phyloP scores from a whole-genome alignment of 768 basidiomycete genomes.

The Russula earlei region DNA sequence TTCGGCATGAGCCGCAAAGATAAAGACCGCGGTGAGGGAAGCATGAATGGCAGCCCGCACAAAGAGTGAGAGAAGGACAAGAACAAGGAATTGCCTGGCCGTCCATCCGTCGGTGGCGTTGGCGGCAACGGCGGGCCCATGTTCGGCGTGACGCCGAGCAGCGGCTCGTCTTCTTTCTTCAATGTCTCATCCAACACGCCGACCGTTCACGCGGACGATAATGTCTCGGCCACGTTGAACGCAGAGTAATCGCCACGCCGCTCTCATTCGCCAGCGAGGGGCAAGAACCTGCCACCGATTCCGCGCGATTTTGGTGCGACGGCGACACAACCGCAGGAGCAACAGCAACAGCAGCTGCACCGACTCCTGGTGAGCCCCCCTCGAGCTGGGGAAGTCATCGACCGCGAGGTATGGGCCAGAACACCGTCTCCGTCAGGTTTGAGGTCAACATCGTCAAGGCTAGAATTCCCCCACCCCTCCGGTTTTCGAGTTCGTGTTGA shows the following conservation, averaged over 20 bases:
- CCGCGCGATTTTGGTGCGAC: slow-evolving; percentile 51
- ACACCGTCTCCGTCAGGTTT: slow-evolving; percentile 82
- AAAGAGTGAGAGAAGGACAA: slow-evolving; percentile 21
- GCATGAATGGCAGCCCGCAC: slow-evolving; percentile 17
- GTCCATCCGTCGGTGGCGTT: slow-evolving; percentile 37
- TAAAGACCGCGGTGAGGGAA: slow-evolving; percentile 26
- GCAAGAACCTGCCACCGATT: slow-evolving; percentile 69
- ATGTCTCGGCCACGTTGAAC: slow-evolving; percentile 22
- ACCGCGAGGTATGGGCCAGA: slow-evolving; percentile 58
- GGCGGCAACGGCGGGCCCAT: slow-evolving; percentile 23
- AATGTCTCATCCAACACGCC: slow-evolving; percentile 57
- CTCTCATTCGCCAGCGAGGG: slow-evolving; percentile 44
- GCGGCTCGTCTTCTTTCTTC: slow-evolving; percentile 79
- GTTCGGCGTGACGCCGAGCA: slow-evolving; percentile 58
- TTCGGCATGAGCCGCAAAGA: slow-evolving; percentile 58
- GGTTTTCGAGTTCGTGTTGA: too few species aligned
- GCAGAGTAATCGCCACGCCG: slow-evolving; percentile 24
- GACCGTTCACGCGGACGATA: slow-evolving; percentile 30
- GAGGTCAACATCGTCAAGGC: slow-evolving; percentile 98
- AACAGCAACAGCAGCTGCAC: too few species aligned
- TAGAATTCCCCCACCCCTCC: not conserved
- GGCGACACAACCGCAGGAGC: slow-evolving; percentile 20
- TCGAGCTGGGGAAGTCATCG: slow-evolving; percentile 60
- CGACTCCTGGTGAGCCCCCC: slow-evolving; percentile 29
- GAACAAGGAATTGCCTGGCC: slow-evolving; percentile 38